These are phyloP conservation scores for Trichoderma sp. DNA, from an alignment of 2,329 filamentous ascomycete species.

Conservation along the genomic window DNA sequence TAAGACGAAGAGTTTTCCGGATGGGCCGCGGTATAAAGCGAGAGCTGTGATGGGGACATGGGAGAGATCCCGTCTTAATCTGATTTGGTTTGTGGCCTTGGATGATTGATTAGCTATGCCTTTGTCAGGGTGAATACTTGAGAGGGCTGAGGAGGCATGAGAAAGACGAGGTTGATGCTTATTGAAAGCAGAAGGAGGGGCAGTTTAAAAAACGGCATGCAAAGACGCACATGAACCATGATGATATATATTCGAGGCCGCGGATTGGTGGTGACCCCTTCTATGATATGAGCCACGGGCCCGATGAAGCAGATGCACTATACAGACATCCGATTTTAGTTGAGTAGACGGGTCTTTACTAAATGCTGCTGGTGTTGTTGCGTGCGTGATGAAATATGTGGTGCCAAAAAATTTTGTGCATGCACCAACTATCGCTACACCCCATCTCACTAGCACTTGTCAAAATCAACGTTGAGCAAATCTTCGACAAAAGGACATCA, in stretches of 20 bases:
- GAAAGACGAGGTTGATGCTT: not conserved
- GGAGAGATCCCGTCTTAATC: conserved; percentile 38
- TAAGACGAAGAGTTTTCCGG: conserved; percentile 45
- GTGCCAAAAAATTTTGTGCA: conserved; percentile 11
- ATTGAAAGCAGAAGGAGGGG: conserved; percentile 9
- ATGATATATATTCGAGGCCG: not conserved
- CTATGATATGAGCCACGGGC: not conserved
- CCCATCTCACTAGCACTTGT: conserved; percentile 7
- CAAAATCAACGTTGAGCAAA: not conserved
- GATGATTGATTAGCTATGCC: not conserved
- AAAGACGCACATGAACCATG: conserved; percentile 15
- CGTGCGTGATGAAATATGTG: not conserved
- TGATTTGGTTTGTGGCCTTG: conserved; percentile 19
- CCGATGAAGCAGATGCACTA: not conserved
- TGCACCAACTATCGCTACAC: not conserved
- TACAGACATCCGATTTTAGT: not conserved
- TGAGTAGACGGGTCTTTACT: not conserved
- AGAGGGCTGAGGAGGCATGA: not conserved
- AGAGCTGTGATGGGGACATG: conserved; percentile 60
- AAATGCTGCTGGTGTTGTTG: not conserved
- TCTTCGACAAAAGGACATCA: not conserved
- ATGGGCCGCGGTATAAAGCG: conserved; percentile 44
- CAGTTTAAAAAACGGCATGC: not conserved
- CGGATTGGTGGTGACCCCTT: not conserved
- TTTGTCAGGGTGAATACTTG: not conserved